Conservation (phyloP, 306 rosid species). For the Dryas drummondii region DNA sequence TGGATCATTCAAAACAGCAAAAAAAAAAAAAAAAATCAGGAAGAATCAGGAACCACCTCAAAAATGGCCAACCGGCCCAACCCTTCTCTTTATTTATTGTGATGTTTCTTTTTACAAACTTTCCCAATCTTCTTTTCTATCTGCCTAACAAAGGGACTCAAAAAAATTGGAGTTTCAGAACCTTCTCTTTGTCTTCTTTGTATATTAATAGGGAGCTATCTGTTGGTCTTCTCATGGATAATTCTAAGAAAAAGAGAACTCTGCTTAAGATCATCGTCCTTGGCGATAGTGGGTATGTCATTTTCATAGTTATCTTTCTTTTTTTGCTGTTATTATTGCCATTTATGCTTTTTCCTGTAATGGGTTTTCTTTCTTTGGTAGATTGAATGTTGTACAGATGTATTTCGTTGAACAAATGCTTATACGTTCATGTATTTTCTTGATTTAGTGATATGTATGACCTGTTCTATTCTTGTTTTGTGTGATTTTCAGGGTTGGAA, state of each 20-base stretch:
- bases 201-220: background rate
- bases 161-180: background rate
- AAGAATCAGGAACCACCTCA: constrained; percentile 38
- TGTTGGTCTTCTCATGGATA: constrained; percentile 43
- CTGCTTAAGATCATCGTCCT: constrained; percentile 87
- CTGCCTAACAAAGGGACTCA: background rate
- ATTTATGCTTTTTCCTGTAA: background rate
- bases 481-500: constrained; percentile 77
- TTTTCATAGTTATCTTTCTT: background rate
- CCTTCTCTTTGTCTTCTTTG: background rate
- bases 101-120: background rate
- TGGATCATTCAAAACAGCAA: constrained; percentile 33
- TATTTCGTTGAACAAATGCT: background rate
- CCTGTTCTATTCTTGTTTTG: constrained; percentile 5
- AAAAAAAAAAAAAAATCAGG: background rate
- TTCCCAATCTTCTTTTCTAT: background rate
- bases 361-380: background rate
- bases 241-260: constrained; percentile 51
- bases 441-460: background rate
- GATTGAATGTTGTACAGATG: background rate
- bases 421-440: background rate
- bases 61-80: constrained; percentile 19
- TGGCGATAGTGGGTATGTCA: constrained; percentile 89
- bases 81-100: constrained; percentile 24
- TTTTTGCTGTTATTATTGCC: background rate